Base-by-base conservation (phyloP, 305 asterid genomes). In the Fraxinus platypoda region DNA sequence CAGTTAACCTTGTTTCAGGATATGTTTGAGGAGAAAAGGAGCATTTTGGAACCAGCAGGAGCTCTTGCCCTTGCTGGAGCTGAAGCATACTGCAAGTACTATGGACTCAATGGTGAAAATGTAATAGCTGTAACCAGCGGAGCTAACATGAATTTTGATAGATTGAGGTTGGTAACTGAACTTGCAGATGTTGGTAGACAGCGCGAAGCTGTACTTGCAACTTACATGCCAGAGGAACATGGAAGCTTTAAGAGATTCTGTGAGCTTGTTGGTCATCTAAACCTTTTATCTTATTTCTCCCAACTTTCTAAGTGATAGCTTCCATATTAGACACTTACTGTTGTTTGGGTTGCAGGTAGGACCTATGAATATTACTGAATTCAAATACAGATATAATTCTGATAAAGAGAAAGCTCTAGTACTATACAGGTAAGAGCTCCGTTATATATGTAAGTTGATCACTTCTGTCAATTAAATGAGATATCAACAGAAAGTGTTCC, bases 21-120 rank as follows among this genome's bases (percentile, higher is more conserved):
- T 86, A 92, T 95, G 98, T 95, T 94, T 87, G 99, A 94, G 90
- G 99, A 95, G 93, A 94, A 94, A 86, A 87, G 99, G n/a, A 46
- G 1, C 54, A 46, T 46, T 46, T 46, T 46, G 54, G 54, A 46
- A 46, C 54, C 54, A 46, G 98, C 99, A 33, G 99, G 99, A 81
- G 99, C 98, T 79, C 97, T 95, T 88, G 90, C 99, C 75, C 90
- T 94, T 38, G 99, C 99, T 41, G 98, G 99, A 78, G 98, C 98
- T 25, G 93, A 93, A 89, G 97, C 98, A 52, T 95, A 95, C 84
- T 94, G 99, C 93, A 91, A 90, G 78, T 92, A 94, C 81, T 92
- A 92, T 83, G 92, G 92, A 73, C 88, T 91, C 81, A 86, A 88
- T 91, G 93, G 87, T 78, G 93, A 86, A 85, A 95, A 94, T 78